These are phyloP conservation scores for Kalaharituber pfeilii DNA, from an alignment of 2,329 filamentous ascomycete species.

Conservation along the genomic window DNA sequence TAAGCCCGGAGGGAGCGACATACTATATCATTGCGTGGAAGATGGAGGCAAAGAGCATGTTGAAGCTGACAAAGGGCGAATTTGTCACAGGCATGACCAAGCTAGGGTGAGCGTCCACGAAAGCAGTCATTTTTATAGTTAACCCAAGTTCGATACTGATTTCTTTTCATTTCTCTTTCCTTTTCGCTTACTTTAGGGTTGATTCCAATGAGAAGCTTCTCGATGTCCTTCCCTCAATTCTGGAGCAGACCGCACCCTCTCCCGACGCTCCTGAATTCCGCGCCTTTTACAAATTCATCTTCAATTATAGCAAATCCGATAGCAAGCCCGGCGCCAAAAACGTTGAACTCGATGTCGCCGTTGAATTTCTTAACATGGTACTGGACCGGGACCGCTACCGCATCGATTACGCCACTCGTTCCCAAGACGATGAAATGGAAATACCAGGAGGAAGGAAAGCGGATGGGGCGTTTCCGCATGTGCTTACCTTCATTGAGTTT, in stretches of 20 bases:
- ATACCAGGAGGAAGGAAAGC: not conserved
- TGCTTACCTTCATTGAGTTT: constrained; percentile 19
- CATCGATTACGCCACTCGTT: constrained; percentile 7
- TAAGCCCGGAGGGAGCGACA: constrained; percentile 11
- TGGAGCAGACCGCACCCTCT: constrained; percentile 7
- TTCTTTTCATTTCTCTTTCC: not conserved
- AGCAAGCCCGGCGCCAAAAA: constrained; percentile 11
- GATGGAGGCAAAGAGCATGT: constrained; percentile 10
- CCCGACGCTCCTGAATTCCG: constrained; percentile 8
- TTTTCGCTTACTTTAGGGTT: constrained; percentile 3
- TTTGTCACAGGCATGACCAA: constrained; percentile 13
- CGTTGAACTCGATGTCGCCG: constrained; percentile 11
- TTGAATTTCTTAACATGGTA: constrained; percentile 11
- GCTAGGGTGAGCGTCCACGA: constrained; percentile 5
- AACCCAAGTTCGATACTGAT: too few relatives aligned
- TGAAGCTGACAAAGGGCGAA: constrained; percentile 11
- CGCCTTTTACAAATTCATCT: constrained; percentile 18
- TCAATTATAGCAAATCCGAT: constrained; percentile 13
- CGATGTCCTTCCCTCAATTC: constrained; percentile 8
- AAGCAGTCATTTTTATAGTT: not conserved
- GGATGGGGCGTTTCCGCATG: constrained; percentile 16
- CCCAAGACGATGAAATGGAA: not conserved
- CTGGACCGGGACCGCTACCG: constrained; percentile 11
- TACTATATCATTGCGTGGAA: constrained; percentile 16
- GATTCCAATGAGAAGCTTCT: constrained; percentile 14